Conservation (phyloP, 2,329 filamentous ascomycete genomes). For the Ascochyta fabae region DNA sequence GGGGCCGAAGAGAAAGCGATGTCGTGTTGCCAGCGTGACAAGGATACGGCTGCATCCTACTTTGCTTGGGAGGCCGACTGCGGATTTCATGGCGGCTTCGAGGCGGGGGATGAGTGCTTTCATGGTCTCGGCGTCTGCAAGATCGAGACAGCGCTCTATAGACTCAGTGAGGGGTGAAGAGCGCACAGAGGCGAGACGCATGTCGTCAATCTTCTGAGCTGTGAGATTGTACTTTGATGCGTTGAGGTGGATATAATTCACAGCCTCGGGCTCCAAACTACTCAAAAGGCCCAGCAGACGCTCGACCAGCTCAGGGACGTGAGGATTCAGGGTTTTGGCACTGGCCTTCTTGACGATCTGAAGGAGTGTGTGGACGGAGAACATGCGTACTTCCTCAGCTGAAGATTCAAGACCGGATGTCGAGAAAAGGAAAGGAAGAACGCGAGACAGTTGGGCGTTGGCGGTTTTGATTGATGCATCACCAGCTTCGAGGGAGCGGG, state of each 20-base stretch:
- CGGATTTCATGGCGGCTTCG: slow-evolving; percentile 79
- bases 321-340: slow-evolving; percentile 77
- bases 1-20: slow-evolving; percentile 74
- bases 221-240: slow-evolving; percentile 83
- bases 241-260: slow-evolving; percentile 93
- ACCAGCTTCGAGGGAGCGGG: slow-evolving; percentile 82
- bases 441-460: slow-evolving; percentile 80
- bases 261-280: slow-evolving; percentile 83
- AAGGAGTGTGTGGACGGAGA: slow-evolving; percentile 79
- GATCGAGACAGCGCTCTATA: slow-evolving; percentile 85
- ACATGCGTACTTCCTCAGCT: slow-evolving; percentile 84
- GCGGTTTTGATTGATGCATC: slow-evolving; percentile 70
- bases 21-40: slow-evolving; percentile 81
- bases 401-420: slow-evolving; percentile 87
- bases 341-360: slow-evolving; percentile 87
- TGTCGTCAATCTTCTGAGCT: slow-evolving; percentile 87
- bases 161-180: slow-evolving; percentile 90
- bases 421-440: slow-evolving; percentile 88
- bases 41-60: slow-evolving; percentile 87
- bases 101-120: slow-evolving; percentile 73
- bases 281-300: slow-evolving; percentile 82
- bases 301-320: slow-evolving; percentile 81
- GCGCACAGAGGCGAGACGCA: slow-evolving; percentile 80
- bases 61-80: slow-evolving; percentile 91
- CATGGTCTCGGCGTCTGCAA: slow-evolving; percentile 81